These are phyloP conservation scores for Penicillium hordei DNA, from an alignment of 2,329 filamentous ascomycete species.

Conservation along the genomic window DNA sequence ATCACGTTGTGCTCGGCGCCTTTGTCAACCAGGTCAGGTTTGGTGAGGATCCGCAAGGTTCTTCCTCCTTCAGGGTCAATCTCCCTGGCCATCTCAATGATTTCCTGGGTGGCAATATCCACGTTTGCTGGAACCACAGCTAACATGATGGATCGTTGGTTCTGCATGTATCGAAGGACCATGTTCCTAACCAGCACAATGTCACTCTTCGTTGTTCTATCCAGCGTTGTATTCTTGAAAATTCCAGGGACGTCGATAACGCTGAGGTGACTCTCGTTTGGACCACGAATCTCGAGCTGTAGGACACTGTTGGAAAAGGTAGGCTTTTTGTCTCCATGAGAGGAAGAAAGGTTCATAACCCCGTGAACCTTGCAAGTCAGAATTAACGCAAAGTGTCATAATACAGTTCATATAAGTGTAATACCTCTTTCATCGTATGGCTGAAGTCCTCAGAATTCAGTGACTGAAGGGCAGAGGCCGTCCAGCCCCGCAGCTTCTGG, in stretches of 20 bases:
- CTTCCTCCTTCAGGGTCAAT: conserved; percentile 39
- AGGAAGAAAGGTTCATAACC: conserved; percentile 26
- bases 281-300: conserved; percentile 45
- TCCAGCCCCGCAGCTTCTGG: conserved; percentile 28
- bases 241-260: conserved; percentile 51
- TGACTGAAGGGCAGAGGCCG: neutral
- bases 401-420: neutral
- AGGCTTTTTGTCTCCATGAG: conserved; percentile 19
- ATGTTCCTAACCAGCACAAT: conserved; percentile 41
- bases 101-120: conserved; percentile 50
- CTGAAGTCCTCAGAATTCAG: conserved; percentile 18
- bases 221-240: conserved; percentile 40
- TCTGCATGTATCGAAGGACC: conserved; percentile 42
- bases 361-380: conserved; percentile 19
- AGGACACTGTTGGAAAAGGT: conserved; percentile 47
- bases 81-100: conserved; percentile 43
- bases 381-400: neutral
- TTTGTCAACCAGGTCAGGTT: conserved; percentile 55
- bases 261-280: conserved; percentile 41
- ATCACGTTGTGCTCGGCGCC: conserved; percentile 32
- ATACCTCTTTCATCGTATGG: conserved; percentile 30
- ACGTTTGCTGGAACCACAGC: conserved; percentile 46
- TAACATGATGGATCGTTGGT: conserved; percentile 44
- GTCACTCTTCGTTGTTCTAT: conserved; percentile 39
- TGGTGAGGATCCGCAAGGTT: conserved; percentile 56